phyloP scores from a whole-genome alignment of 139 green algal genomes.

The Chlorella vulgaris region DNA sequence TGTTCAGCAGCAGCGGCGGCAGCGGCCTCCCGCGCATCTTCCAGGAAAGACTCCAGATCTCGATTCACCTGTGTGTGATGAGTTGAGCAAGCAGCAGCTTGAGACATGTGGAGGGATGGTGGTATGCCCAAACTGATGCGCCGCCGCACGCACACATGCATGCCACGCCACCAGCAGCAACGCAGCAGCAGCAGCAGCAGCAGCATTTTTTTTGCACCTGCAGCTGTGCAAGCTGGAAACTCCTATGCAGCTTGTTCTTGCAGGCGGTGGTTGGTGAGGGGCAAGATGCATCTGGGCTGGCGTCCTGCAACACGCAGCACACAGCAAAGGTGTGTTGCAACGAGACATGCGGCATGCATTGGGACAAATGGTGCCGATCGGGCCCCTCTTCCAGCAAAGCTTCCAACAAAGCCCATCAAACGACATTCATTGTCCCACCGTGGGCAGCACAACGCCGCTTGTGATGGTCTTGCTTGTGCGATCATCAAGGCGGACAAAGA shows the following conservation, averaged over 20 bases:
- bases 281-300: background rate
- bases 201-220: constrained; percentile 32
- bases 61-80: constrained; percentile 44
- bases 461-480: constrained; percentile 4
- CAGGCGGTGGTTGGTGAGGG: constrained; percentile 35
- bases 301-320: constrained; percentile 1
- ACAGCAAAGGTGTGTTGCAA: background rate
- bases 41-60: constrained; percentile 49
- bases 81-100: background rate
- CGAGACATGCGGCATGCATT: background rate
- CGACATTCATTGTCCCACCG: constrained; percentile 1
- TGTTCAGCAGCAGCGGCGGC: background rate
- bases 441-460: background rate
- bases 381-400: background rate
- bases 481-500: constrained; percentile 25
- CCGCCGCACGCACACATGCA: too few relatives aligned
- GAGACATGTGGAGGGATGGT: background rate
- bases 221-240: constrained; percentile 52
- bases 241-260: constrained; percentile 37
- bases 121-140: too few relatives aligned
- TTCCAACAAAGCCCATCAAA: background rate
- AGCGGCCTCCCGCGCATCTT: constrained; percentile 27
- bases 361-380: too few relatives aligned
- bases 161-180: background rate
- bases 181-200: background rate